phyloP scores from a whole-genome alignment of 106 monocot genomes.

The Platanthera guangdongensis region DNA sequence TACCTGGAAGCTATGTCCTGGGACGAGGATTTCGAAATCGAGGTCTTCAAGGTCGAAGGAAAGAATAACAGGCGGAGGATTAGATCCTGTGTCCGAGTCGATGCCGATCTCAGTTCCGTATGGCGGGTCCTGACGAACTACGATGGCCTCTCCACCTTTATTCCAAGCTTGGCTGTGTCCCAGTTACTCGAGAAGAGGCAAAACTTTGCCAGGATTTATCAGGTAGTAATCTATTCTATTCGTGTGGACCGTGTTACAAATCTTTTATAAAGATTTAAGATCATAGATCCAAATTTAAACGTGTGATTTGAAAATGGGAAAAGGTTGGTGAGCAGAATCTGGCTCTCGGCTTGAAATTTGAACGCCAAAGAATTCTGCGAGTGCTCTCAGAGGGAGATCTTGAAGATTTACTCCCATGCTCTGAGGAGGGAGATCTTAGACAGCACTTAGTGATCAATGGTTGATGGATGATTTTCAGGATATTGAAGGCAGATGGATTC shows the following conservation, averaged over 20 bases:
- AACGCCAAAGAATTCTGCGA: slow-evolving; percentile 79
- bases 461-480: slow-evolving; percentile 80
- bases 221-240: slow-evolving; percentile 23
- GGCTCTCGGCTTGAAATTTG: slow-evolving; percentile 80
- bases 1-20: background rate
- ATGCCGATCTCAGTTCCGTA: slow-evolving; percentile 54
- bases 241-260: background rate
- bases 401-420: slow-evolving; percentile 34
- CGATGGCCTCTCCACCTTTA: slow-evolving; percentile 77
- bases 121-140: slow-evolving; percentile 86
- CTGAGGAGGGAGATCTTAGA: slow-evolving; percentile 69
- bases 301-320: background rate
- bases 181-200: slow-evolving; percentile 50
- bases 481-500: slow-evolving; percentile 82
- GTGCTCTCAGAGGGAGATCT: slow-evolving; percentile 83
- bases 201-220: slow-evolving; percentile 60
- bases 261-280: background rate
- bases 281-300: slow-evolving; percentile 2
- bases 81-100: slow-evolving; percentile 38
- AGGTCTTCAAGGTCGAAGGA: slow-evolving; percentile 34
- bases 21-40: slow-evolving; percentile 45
- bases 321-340: slow-evolving; percentile 86
- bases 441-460: slow-evolving; percentile 82
- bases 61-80: slow-evolving; percentile 51
- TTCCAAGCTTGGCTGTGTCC: slow-evolving; percentile 62